These are phyloP conservation scores for Coemansia biformis DNA, from an alignment of 192 early-diverging fungal genomes.

Conservation along the genomic window DNA sequence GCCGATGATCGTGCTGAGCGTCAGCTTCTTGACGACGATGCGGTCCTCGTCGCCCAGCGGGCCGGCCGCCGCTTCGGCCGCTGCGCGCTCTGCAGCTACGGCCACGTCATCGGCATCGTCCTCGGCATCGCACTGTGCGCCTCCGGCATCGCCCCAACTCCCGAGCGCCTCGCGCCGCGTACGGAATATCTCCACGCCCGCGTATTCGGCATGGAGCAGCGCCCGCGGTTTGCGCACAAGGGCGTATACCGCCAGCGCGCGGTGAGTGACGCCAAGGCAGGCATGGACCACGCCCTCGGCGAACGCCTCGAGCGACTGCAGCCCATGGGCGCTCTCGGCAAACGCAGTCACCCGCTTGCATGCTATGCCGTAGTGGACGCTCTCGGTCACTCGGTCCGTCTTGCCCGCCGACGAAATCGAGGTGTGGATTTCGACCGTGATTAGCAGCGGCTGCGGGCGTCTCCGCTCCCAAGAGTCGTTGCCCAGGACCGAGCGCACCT, in stretches of 20 bases:
- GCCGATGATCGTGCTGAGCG: slow-evolving; percentile 82
- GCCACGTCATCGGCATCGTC: slow-evolving; percentile 3
- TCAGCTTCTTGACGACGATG: slow-evolving; percentile 80
- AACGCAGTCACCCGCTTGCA: slow-evolving; percentile 71
- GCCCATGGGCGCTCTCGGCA: slow-evolving; percentile 62
- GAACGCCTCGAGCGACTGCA: slow-evolving; percentile 67
- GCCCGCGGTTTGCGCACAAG: slow-evolving; percentile 79
- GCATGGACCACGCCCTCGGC: slow-evolving; percentile 61
- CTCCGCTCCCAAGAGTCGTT: slow-evolving; percentile 90
- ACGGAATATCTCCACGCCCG: slow-evolving; percentile 84
- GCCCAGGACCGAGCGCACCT: slow-evolving; percentile 78
- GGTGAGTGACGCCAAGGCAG: slow-evolving; percentile 56
- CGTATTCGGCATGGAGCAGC: slow-evolving; percentile 83
- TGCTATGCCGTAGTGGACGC: slow-evolving; percentile 79
- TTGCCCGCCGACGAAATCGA: slow-evolving; percentile 70
- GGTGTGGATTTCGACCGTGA: slow-evolving; percentile 70
- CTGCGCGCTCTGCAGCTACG: slow-evolving; percentile 22
- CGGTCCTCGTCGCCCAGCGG: slow-evolving; percentile 58
- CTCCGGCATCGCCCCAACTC: slow-evolving; percentile 16
- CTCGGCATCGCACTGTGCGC: no score
- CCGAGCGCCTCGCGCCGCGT: slow-evolving; percentile 55
- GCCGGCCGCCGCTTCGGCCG: slow-evolving; percentile 31
- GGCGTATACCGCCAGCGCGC: slow-evolving; percentile 63
- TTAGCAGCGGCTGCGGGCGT: slow-evolving; percentile 80
- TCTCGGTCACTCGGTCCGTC: slow-evolving; percentile 71